phyloP scores from a whole-genome alignment of 352 stramenopile genomes.

The Lagenidium sp. region DNA sequence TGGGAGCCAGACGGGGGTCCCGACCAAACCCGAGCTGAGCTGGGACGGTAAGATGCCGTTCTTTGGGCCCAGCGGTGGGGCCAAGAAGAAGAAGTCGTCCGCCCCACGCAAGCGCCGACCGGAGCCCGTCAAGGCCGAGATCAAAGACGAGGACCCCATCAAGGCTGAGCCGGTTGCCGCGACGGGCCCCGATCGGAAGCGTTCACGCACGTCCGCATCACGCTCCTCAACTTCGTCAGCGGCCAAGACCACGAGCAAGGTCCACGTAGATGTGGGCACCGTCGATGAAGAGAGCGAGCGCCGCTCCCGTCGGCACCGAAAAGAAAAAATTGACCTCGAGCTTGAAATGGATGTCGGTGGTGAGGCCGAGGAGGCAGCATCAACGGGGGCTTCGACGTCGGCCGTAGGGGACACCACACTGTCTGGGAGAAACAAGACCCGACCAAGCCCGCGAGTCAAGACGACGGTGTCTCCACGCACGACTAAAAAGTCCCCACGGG shows the following conservation, averaged over 20 bases:
- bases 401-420: no score
- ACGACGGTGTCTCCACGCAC: not conserved
- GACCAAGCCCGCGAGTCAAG: conserved; percentile 1
- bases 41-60: conserved; percentile 36
- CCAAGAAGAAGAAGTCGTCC: conserved; percentile 2
- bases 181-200: not conserved
- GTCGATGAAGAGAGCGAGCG: conserved; percentile 41
- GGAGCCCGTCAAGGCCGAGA: no score
- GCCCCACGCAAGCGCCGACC: not conserved
- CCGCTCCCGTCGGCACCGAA: conserved; percentile 18
- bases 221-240: not conserved
- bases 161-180: no score
- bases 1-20: conserved; percentile 26
- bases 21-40: conserved; percentile 20
- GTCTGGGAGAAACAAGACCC: no score
- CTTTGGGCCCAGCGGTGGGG: not conserved
- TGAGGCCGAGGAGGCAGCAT: not conserved
- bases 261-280: conserved; percentile 39
- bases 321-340: conserved; percentile 39
- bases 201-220: no score
- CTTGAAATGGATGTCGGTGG: conserved; percentile 42
- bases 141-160: no score
- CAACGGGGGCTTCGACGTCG: no score
- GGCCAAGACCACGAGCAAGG: not conserved
- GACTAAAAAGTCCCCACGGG: not conserved